Evolutionary conservation across 2,329 filamentous ascomycete species (phyloP), one percentile per base, ranked within the genome.

Genomic region (Beauveria medogensis): DNA sequence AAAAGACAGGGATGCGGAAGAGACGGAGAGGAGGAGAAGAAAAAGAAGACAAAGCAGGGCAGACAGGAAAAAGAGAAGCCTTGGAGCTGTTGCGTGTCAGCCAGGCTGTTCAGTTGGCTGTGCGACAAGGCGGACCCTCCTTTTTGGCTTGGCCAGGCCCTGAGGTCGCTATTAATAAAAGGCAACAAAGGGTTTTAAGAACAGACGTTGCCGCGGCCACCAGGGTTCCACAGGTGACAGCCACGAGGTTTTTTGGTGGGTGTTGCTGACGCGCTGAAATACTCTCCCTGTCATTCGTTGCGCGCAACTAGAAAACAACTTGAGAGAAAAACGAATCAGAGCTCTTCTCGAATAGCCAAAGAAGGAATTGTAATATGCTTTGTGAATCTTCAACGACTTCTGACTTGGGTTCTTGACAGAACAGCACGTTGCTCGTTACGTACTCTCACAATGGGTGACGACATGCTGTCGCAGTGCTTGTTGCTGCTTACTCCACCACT

Each of bases 131-230:
- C 37, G 47, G 43, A 50, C 30, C 50, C 50, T 28, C n/a, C 40
- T 43, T 10, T 24, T 40, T 58, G 46, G 34, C 34, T 37, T 37
- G 12, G 34, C 34, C 14, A 37, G 12, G 10, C 34, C 26, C 12
- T 5, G 22, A 26, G 34, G 20, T 24, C 5, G 37, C 41, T 24
- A 24, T 24, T 24, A 24, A 24, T 24, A 24, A 24, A 24, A 5
- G 24, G 24, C 24, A 24, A 24, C 24, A 24, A 24, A 24, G 24
- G 24, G 24, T 4, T 24, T 24, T 5, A 24, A 24, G 28, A 26
- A 43, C 43, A 28, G 57, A 53, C 57, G 57, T 59, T 59, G 57
- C 57, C 41, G 57, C 57, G 57, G 57, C 50, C 57, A 59, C 57
- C 24, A 24, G 56, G 56, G 48, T 22, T 59, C 56, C 56, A 59